These are phyloP conservation scores for Barbarea vulgaris DNA, from an alignment of 345 rosid species.

Conservation along the genomic window DNA sequence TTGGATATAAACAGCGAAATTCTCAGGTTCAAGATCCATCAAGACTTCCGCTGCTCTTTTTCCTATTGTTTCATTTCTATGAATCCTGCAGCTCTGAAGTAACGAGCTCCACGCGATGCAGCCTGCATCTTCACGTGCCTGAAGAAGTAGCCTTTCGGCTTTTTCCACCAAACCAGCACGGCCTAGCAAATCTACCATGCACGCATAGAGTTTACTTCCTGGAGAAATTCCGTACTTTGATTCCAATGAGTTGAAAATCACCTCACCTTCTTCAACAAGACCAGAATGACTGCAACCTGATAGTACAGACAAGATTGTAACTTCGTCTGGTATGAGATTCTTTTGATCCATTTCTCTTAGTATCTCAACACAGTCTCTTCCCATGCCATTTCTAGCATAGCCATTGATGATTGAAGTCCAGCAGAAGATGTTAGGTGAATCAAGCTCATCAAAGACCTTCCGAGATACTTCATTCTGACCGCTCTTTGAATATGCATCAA, in stretches of 20 bases:
- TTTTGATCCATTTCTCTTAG: constrained; percentile 56
- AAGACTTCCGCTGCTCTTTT: constrained; percentile 66
- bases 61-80: constrained; percentile 60
- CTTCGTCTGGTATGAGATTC: constrained; percentile 68
- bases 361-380: constrained; percentile 60
- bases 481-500: constrained; percentile 67
- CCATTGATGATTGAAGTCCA: constrained; percentile 69
- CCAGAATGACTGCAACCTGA: constrained; percentile 78
- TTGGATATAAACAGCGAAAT: constrained; percentile 58
- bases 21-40: constrained; percentile 57
- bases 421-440: constrained; percentile 64
- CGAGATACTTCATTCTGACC: constrained; percentile 60
- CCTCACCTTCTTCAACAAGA: constrained; percentile 70
- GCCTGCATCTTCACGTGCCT: constrained; percentile 51
- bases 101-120: constrained; percentile 79
- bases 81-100: constrained; percentile 69
- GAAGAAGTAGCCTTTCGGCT: constrained; percentile 64
- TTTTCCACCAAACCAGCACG: constrained; percentile 69
- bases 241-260: constrained; percentile 52
- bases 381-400: constrained; percentile 68
- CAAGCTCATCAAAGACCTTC: constrained; percentile 51
- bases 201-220: constrained; percentile 60
- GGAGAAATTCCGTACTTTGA: constrained; percentile 52
- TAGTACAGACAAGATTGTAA: constrained; percentile 66
- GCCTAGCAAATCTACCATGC: constrained; percentile 84